Base-by-base conservation (phyloP, 1,284 basidiomycete genomes). In the Macrocystidia cucumis region DNA sequence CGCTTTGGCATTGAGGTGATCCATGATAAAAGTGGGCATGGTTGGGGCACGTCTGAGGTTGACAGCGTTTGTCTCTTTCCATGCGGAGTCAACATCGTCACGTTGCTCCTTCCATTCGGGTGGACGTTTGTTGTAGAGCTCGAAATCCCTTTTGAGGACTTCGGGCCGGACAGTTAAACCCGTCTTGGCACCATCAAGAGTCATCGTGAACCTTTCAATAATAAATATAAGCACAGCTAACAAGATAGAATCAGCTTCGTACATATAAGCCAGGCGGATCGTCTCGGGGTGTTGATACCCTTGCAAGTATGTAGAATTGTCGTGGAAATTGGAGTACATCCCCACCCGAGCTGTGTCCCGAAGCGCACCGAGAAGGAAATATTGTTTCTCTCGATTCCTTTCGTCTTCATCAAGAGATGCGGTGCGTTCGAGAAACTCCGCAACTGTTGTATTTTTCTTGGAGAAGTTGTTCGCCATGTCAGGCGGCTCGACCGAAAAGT, bases 131-230 rank as follows among this genome's bases (percentile, higher is more conserved):
- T 56, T 43, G 38, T 56, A 66, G 9, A 40, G 45, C 16, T 29
- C 33, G 8, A 32, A 40, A 32, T 68, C 62, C 0, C 44, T 35
- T n/a, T 39, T 39, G 20, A 60, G 52, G 5, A 58, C 48, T 0
- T 56, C 44, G 0, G 50, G 54, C 5, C 50, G 46, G 18, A 78
- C 62, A 1, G 56, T 60, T 30, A 74, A 55, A 0, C 78, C 78
- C n/a, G 71, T 74, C 48, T 81, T 80, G 5, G 65, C 50, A 1
- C 73, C 72, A 45, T 82, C 78, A 2, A 82, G 63, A 4, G 70
- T 59, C 25, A 65, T 67, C 43, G 70, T 74, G 44, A 80, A 82
- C 59, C 78, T 81, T 40, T 1, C 12, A 19, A 12, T 12, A 16
- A 11, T 19, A 19, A 36, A 8, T 23, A 35, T 14, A 33, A 26